Evolutionary conservation across 441 rosid species (phyloP), one percentile per base, ranked within the genome.

Genomic region (Eruca vesicaria): DNA sequence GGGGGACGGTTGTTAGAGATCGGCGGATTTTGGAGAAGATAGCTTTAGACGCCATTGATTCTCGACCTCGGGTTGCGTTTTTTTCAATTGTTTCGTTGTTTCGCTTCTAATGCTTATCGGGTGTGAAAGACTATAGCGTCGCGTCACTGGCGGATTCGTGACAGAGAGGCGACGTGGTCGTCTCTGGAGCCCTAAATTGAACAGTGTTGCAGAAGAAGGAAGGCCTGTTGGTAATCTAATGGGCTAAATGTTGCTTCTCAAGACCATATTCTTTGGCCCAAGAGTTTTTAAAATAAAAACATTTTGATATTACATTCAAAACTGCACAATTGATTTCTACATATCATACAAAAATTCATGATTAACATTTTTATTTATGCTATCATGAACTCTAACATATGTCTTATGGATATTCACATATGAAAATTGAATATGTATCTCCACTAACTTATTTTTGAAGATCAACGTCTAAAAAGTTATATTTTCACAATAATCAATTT

Each of bases 21-120:
- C 79, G 73, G 6, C 82, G 82, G 55, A 79, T 23, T 9, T 76
- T 21, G 21, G 82, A 65, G 52, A 35, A 52, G 32, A 74, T 26
- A 20, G 62, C 63, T 14, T 75, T 79, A 5, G 79, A 57, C 20
- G 82, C 79, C 82, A 79, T 79, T 19, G 76, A 50, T 36, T n/a
- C n/a, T n/a, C n/a, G n/a, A n/a, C n/a, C n/a, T n/a, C n/a, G n/a
- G n/a, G n/a, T n/a, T 35, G 16, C 18, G 16, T 43, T 14, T 14
- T 38, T 7, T 26, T 23, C 12, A 14, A 16, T 26, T 36, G 65
- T 8, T 45, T 52, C 38, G 16, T 16, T 48, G 21, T 3, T 48
- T 16, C 21, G 16, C 55, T 16, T 45, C 19, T 15, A n/a, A 36
- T 20, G 59, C 66, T 63, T 63, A 63, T 68, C 63, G 62, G 55